Evolutionary conservation across 148 eudicot species (phyloP), one percentile per base, ranked within the genome.

Genomic region (Oxyria digyna): DNA sequence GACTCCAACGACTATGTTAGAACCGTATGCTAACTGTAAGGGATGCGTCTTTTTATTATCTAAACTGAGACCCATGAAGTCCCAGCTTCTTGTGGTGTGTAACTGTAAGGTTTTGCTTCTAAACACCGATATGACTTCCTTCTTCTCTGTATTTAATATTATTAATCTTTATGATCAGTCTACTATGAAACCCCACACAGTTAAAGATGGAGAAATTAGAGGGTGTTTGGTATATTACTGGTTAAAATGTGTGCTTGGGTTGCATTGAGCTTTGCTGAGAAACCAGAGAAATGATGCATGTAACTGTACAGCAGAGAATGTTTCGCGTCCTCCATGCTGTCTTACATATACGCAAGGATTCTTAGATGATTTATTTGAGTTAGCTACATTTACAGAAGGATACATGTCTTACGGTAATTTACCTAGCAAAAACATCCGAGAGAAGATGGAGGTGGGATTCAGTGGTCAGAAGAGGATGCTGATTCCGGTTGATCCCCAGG

Each of bases 211-310:
- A 55, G 32, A 55, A 54, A 55, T 20, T 6, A 6, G 62, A 26
- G 2, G 7, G 4, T 17, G 31, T 12, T 11, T 55, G 18, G 17
- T 23, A 24, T 26, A 55, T 24, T 55, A 55, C 62, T 27, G 62
- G 33, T 29, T 13, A 55, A 55, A 55, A 24, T 55, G 32, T 8
- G 10, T 55, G 62, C 62, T 55, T 55, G 62, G 8, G 62, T 55
- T 55, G 62, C 62, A 55, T 55, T 55, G 32, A 55, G 62, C 62
- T 55, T 55, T 55, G 62, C 62, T 26, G 62, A 55, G 62, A 55
- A 55, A 24, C 62, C 62, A 13, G 62, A 55, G 62, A 55, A 55
- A 24, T 55, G 62, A 55, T 55, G 62, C 62, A 32, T 55, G 32
- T 55, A 55, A 23, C 62, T 55, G 62, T 55, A 55, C 62, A 55